Percentiles rank a stretch among this genome's conserved stretches.
These are phyloP conservation scores for Coemansia sp. DNA, from an alignment of 192 early-diverging fungal species.

Conservation along the genomic window DNA sequence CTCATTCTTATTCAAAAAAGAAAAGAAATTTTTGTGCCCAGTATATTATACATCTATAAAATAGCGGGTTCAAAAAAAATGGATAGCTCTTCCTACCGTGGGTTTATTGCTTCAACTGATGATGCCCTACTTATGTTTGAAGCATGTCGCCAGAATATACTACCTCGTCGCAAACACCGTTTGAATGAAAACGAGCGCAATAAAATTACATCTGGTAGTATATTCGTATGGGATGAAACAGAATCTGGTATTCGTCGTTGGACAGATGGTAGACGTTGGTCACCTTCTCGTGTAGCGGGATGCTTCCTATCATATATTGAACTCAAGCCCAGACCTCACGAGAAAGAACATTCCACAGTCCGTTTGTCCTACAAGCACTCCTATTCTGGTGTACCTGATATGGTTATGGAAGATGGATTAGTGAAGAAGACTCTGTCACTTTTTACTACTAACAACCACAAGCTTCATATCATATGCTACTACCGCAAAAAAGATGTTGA, in stretches of 20 bases:
- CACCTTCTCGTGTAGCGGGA: constrained; percentile 77
- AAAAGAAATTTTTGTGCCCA: too few relatives aligned
- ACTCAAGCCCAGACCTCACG: constrained; percentile 58
- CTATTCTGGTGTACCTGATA: constrained; percentile 6
- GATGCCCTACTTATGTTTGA: constrained; percentile 88
- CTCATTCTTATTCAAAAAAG: too few relatives aligned
- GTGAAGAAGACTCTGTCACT: constrained; percentile 83
- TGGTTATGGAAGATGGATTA: constrained; percentile 64
- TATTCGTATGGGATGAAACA: constrained; percentile 86
- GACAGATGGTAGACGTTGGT: constrained; percentile 90
- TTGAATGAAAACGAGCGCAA: constrained; percentile 77
- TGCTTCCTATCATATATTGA: constrained; percentile 83
- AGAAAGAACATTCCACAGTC: background rate
- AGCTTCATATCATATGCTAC: constrained; percentile 85
- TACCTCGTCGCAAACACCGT: constrained; percentile 69
- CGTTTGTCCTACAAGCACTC: background rate
- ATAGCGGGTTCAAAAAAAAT: background rate
- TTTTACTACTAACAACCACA: constrained; percentile 69
- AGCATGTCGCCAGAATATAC: constrained; percentile 70
- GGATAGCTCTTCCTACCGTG: constrained; percentile 59
- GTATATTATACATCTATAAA: too few relatives aligned
- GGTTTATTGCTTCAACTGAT: constrained; percentile 76
- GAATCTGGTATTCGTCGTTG: constrained; percentile 88
- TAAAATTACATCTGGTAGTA: constrained; percentile 71
- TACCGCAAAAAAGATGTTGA: constrained; percentile 71